Evolutionary conservation across 1,284 basidiomycete genomes (phyloP).

Genomic region (Spongispora temasekensis): DNA sequence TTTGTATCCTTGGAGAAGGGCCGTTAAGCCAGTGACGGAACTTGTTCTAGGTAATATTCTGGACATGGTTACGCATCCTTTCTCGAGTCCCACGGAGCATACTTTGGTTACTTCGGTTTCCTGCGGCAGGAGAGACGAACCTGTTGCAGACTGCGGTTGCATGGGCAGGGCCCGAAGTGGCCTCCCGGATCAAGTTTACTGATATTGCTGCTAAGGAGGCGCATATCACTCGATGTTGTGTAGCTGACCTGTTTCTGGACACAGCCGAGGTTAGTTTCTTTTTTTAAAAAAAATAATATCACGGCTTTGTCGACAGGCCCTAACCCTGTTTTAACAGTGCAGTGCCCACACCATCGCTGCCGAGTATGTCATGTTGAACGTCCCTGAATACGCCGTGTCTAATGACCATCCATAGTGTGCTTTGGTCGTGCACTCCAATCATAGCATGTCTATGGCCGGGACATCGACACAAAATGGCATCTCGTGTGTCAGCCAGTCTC

Average conservation of each 20-base stretch:
- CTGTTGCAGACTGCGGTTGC: slow-evolving; percentile 47
- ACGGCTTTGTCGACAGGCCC: neutral
- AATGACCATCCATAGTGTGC: slow-evolving; percentile 39
- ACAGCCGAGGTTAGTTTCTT: slow-evolving; percentile 50
- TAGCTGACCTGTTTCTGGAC: slow-evolving; percentile 63
- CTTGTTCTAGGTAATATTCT: slow-evolving; percentile 46
- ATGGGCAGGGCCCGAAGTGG: slow-evolving; percentile 58
- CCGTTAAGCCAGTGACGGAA: slow-evolving; percentile 4
- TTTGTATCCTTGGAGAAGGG: too few species aligned
- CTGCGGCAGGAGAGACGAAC: slow-evolving; percentile 55
- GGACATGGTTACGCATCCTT: slow-evolving; percentile 58
- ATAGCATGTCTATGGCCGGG: slow-evolving; percentile 60
- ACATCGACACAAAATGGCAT: slow-evolving; percentile 61
- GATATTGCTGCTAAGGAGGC: slow-evolving; percentile 56
- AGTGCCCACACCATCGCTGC: slow-evolving; percentile 65
- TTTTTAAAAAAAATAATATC: neutral
- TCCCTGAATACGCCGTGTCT: slow-evolving; percentile 3
- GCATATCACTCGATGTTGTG: slow-evolving; percentile 55
- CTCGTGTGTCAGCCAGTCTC: slow-evolving; percentile 60
- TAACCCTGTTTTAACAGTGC: slow-evolving; percentile 38
- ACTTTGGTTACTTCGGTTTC: slow-evolving; percentile 64
- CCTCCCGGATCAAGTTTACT: slow-evolving; percentile 56
- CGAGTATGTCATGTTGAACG: slow-evolving; percentile 46
- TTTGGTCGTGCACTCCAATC: slow-evolving; percentile 64
- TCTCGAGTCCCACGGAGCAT: slow-evolving; percentile 52